Conservation (phyloP, 441 rosid species). For the Adansonia grandidieri region DNA sequence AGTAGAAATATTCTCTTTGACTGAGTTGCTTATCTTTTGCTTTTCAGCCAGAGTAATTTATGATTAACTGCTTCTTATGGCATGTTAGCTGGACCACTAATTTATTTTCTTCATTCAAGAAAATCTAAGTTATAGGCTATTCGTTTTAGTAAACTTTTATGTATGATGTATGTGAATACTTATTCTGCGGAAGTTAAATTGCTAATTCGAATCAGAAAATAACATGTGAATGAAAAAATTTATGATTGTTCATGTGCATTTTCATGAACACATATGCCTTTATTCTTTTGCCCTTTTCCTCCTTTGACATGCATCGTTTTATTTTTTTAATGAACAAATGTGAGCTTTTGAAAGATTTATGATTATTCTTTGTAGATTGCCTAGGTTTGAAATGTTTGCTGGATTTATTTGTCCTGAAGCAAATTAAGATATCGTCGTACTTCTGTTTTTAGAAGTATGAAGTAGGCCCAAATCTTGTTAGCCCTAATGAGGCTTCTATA, state of each 20-base stretch:
- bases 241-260: neutral
- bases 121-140: neutral
- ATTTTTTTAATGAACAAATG: neutral
- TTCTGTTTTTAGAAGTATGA: neutral
- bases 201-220: neutral
- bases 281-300: neutral
- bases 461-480: neutral
- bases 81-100: neutral
- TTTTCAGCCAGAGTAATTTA: neutral
- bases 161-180: neutral
- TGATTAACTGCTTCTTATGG: neutral
- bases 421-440: neutral
- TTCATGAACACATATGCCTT: neutral
- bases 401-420: neutral
- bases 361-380: neutral
- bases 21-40: constrained; percentile 12
- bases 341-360: neutral
- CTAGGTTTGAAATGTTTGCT: constrained; percentile 1
- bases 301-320: neutral
- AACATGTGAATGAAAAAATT: neutral
- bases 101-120: constrained; percentile 2
- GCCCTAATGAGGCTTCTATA: constrained; percentile 27
- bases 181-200: neutral
- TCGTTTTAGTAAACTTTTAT: neutral
- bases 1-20: constrained; percentile 3